A percentile compares a stretch with the other conserved stretches of the same genome.
phyloP scores from a whole-genome alignment of 2,329 filamentous ascomycete species.

The Pseudovirgaria hyperparasitica region DNA sequence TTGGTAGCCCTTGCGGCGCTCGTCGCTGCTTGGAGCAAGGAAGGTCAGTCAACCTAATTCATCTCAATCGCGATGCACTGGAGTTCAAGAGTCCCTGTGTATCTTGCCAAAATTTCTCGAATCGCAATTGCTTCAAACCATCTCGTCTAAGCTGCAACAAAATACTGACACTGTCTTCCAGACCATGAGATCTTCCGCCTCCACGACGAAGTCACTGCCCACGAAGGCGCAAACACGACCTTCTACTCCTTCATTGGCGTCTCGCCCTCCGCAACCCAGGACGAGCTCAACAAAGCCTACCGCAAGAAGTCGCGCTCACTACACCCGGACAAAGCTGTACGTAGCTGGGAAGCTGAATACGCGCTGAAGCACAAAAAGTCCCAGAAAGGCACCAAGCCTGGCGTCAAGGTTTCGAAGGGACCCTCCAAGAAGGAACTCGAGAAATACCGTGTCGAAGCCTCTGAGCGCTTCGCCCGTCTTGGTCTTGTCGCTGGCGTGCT shows the following conservation, averaged over 20 bases:
- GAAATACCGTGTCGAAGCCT: constrained; percentile 66
- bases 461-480: constrained; percentile 71
- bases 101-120: background rate
- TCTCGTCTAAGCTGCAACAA: constrained; percentile 9
- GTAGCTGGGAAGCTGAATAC: constrained; percentile 62
- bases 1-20: constrained; percentile 55
- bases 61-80: constrained; percentile 5
- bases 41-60: constrained; percentile 44
- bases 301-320: constrained; percentile 71
- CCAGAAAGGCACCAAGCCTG: constrained; percentile 37
- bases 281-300: constrained; percentile 90
- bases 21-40: constrained; percentile 70
- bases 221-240: constrained; percentile 66
- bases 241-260: constrained; percentile 93
- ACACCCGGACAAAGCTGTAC: constrained; percentile 93
- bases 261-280: constrained; percentile 56
- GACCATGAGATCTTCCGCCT: constrained; percentile 98
- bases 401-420: constrained; percentile 54
- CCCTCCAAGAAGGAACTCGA: constrained; percentile 65
- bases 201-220: constrained; percentile 66
- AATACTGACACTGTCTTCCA: constrained; percentile 25
- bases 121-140: constrained; percentile 4
- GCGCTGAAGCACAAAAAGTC: constrained; percentile 37
- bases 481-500: constrained; percentile 79
- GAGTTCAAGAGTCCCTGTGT: constrained; percentile 1